These are phyloP conservation scores for Hypoxylon sp. DNA, from an alignment of 2,329 filamentous ascomycete genomes.

Conservation along the genomic window DNA sequence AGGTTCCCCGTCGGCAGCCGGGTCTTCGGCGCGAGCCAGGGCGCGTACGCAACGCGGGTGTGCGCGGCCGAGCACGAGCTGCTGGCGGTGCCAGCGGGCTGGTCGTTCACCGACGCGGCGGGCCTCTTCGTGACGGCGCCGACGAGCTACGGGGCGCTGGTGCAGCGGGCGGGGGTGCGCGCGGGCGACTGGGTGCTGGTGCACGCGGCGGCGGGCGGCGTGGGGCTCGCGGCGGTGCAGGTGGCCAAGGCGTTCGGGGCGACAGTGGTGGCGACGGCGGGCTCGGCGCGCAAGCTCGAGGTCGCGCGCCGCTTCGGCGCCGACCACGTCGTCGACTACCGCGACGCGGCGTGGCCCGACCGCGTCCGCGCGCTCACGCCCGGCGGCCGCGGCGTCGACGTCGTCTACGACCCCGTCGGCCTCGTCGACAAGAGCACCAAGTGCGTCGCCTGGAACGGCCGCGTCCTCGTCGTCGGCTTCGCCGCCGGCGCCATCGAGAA, in stretches of 20 bases:
- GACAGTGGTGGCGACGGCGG: conserved; percentile 91
- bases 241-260: conserved; percentile 92
- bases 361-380: conserved; percentile 81
- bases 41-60: conserved; percentile 83
- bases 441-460: conserved; percentile 92
- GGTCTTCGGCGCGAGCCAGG: conserved; percentile 88
- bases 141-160: conserved; percentile 85
- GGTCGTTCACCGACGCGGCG: conserved; percentile 84
- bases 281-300: conserved; percentile 78
- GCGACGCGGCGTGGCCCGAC: conserved; percentile 67
- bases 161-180: conserved; percentile 78
- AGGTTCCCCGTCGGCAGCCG: conserved; percentile 78
- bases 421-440: conserved; percentile 88
- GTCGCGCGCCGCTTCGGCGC: conserved; percentile 84
- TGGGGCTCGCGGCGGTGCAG: conserved; percentile 90
- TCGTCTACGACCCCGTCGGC: conserved; percentile 94
- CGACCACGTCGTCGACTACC: conserved; percentile 83
- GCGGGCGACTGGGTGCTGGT: conserved; percentile 86
- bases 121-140: conserved; percentile 92
- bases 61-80: conserved; percentile 71
- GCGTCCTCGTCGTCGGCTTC: conserved; percentile 88
- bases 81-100: conserved; percentile 78
- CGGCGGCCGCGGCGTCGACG: conserved; percentile 77
- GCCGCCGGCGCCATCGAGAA: conserved; percentile 88
- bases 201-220: conserved; percentile 91